Base-by-base conservation (phyloP, 2,329 filamentous ascomycete genomes). In the Sphaerulina populicola region DNA sequence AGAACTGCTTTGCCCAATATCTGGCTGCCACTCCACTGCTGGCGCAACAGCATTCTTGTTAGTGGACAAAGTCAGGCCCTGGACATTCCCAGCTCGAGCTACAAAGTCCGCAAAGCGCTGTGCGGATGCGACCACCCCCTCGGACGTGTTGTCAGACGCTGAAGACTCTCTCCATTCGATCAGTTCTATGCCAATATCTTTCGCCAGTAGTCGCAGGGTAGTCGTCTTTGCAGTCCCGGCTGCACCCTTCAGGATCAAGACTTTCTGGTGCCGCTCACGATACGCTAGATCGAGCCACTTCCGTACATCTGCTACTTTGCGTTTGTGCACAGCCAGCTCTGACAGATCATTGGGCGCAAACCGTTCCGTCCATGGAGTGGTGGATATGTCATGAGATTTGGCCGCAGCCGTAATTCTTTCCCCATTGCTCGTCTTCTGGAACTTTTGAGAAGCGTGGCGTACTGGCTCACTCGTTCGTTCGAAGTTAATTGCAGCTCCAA, bases 141-240 rank as follows among this genome's bases (percentile, higher is more conserved):
- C 78, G 7, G 77, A 70, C 1, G 77, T 74, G 1, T 77, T 78
- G 29, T 79, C 75, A 1, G 78, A 78, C 1, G 77, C 79, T 1
- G 79, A 75, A 1, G 91, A 89, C 65, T 94, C 96, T 64, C 82
- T 86, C 93, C 93, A 98, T 68, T 97, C 89, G 30, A 93, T 72
- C 29, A 97, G 72, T 56, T 90, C 80, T 53, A 85, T 83, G 1
- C 77, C 79, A 72, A 97, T 74, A n/a, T 85, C 80, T 56, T 81
- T 81, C 4, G 90, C 85, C 33, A 98, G 76, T 18, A 95, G 72
- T 9, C 79, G 79, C 47, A 97, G 65, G 0, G 91, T 94, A 0
- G 88, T 89, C 0, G 93, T 97, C 71, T 98, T 98, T 29, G 88
- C 93, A 31, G 87, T 86, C 15, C 93, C 93, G 38, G 93, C 90